These are phyloP conservation scores for Trichoderma sp. DNA, from an alignment of 2,329 filamentous ascomycete genomes.

Conservation along the genomic window DNA sequence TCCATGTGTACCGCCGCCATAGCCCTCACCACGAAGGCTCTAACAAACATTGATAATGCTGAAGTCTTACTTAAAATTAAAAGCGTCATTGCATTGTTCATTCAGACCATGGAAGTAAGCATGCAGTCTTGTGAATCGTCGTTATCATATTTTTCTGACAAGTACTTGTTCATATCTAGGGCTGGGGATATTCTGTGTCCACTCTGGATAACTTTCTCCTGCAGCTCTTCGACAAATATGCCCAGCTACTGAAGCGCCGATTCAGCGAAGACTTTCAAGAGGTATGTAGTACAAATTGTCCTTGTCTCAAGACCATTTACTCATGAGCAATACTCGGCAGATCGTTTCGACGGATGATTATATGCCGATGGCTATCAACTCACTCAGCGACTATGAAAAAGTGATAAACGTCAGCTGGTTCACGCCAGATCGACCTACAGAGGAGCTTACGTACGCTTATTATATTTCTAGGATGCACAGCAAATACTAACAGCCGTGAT, in stretches of 20 bases:
- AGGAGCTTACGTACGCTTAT: conserved; percentile 67
- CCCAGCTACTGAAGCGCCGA: conserved; percentile 80
- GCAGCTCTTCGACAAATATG: conserved; percentile 91
- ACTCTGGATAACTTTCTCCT: conserved; percentile 81
- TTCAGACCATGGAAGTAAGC: conserved; percentile 92
- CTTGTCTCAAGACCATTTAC: not conserved
- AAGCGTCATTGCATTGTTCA: conserved; percentile 86
- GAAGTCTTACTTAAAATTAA: conserved; percentile 94
- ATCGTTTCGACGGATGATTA: conserved; percentile 93
- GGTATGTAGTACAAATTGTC: conserved; percentile 41
- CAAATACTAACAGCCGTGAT: conserved; percentile 17
- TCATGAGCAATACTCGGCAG: conserved; percentile 33
- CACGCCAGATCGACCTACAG: conserved; percentile 71
- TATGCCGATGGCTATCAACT: conserved; percentile 98
- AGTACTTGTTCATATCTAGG: conserved; percentile 58
- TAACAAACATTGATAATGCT: conserved; percentile 79
- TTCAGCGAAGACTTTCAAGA: conserved; percentile 97
- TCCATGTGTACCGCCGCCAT: conserved; percentile 93
- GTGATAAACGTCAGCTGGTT: conserved; percentile 98
- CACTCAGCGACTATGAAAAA: conserved; percentile 87
- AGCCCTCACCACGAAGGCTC: conserved; percentile 72
- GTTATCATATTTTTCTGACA: not conserved
- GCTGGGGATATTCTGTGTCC: conserved; percentile 84
- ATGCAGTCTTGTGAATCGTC: not conserved
- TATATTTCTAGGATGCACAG: not conserved